Conservation (phyloP, 108 stramenopile genomes). For the Cylindrotheca closterium region DNA sequence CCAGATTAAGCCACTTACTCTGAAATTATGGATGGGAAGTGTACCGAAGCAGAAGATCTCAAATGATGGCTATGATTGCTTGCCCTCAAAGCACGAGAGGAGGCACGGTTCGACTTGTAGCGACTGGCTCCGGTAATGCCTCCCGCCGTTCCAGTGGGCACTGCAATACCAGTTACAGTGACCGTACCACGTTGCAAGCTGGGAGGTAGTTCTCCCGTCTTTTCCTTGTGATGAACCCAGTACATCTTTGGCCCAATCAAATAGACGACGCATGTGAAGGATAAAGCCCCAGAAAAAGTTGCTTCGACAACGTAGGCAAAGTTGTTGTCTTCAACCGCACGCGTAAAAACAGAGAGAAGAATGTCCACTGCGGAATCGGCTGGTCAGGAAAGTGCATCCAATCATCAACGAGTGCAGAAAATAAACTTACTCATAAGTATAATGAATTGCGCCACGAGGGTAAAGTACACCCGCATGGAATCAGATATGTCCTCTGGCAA, state of each 20-base stretch:
- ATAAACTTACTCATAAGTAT: slow-evolving; percentile 7
- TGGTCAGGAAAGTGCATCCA: neutral
- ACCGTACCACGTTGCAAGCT: slow-evolving; percentile 2
- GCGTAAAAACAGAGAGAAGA: neutral
- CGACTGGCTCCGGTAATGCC: too few species aligned
- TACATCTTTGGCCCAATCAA: slow-evolving; percentile 20
- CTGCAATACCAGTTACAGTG: neutral
- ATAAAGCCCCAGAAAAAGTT: neutral
- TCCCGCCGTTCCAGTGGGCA: neutral
- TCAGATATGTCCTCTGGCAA: slow-evolving; percentile 20
- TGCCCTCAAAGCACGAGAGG: too few species aligned
- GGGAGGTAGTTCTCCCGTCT: slow-evolving; percentile 3
- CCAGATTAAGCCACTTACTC: too few species aligned
- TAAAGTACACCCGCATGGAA: slow-evolving; percentile 5
- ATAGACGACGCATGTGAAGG: slow-evolving; percentile 9
- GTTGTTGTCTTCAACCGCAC: neutral
- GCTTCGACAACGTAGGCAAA: neutral
- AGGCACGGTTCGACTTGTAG: too few species aligned
- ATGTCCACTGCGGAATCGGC: slow-evolving; percentile 5
- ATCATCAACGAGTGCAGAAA: neutral
- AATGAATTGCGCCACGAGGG: slow-evolving; percentile 11
- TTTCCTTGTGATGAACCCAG: slow-evolving; percentile 2
- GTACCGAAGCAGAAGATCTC: too few species aligned
- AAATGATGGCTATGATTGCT: too few species aligned
- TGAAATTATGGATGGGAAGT: too few species aligned